Evolutionary conservation across 805 yeast species (phyloP).

Genomic region (Metschnikowia lochheadii): DNA sequence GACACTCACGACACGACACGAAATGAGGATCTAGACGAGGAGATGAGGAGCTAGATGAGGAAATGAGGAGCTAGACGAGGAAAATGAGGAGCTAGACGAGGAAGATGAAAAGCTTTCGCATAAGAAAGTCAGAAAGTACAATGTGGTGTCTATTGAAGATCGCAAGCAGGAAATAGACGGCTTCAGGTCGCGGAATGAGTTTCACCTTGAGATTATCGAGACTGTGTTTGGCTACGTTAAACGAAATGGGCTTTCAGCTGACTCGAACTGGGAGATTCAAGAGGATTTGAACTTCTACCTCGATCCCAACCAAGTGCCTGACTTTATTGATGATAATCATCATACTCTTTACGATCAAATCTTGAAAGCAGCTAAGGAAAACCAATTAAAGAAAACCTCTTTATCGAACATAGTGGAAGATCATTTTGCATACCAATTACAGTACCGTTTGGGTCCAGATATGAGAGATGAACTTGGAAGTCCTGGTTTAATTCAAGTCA

Average conservation of each 20-base stretch:
- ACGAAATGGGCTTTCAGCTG: constrained; percentile 14
- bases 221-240: constrained; percentile 29
- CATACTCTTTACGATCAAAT: constrained; percentile 42
- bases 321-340: constrained; percentile 34
- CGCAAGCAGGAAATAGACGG: constrained; percentile 39
- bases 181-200: constrained; percentile 28
- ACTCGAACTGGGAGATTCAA: constrained; percentile 27
- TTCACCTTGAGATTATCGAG: constrained; percentile 36
- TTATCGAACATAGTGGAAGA: constrained; percentile 7
- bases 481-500: too few relatives aligned
- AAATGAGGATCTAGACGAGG: too few relatives aligned
- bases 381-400: constrained; percentile 12
- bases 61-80: too few relatives aligned
- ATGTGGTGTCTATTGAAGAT: constrained; percentile 32
- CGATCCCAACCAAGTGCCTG: constrained; percentile 37
- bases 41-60: too few relatives aligned
- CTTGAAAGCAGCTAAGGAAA: constrained; percentile 22
- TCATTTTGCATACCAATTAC: background rate
- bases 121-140: constrained; percentile 38
- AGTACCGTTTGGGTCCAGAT: too few relatives aligned
- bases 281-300: constrained; percentile 38
- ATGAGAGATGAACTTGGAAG: too few relatives aligned
- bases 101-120: constrained; percentile 39
- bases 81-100: constrained; percentile 33
- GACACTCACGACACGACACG: constrained; percentile 32